Evolutionary conservation across 1,284 basidiomycete species (phyloP).

Genomic region (Phaffia rhodozyma): DNA sequence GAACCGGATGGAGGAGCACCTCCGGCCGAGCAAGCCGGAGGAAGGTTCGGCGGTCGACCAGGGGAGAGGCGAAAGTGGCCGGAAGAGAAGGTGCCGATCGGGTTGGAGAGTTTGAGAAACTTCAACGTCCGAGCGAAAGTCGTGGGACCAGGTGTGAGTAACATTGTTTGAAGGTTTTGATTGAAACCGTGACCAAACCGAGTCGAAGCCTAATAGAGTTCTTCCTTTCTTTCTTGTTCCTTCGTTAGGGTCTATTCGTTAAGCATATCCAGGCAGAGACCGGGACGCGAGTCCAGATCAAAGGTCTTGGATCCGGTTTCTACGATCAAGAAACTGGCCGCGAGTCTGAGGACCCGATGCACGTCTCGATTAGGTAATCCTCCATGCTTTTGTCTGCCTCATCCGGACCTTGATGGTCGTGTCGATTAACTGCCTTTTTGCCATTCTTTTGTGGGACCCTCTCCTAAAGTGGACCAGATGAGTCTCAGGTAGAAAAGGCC

Average conservation of each 20-base stretch:
- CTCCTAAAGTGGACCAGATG: slow-evolving; percentile 63
- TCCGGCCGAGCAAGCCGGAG: slow-evolving; percentile 25
- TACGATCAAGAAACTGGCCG: slow-evolving; percentile 85
- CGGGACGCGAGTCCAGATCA: slow-evolving; percentile 93
- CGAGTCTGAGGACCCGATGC: slow-evolving; percentile 84
- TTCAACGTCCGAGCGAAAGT: slow-evolving; percentile 97
- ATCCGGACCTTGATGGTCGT: slow-evolving; percentile 1
- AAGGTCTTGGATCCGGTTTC: slow-evolving; percentile 88
- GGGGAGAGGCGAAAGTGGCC: slow-evolving; percentile 70
- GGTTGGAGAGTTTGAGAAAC: slow-evolving; percentile 78
- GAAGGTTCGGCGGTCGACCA: slow-evolving; percentile 19
- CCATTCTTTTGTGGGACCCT: not conserved
- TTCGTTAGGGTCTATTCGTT: slow-evolving; percentile 74
- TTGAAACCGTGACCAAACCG: too few relatives aligned
- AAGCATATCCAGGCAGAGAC: slow-evolving; percentile 98
- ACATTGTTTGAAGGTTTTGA: not conserved
- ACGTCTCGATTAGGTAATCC: slow-evolving; percentile 77
- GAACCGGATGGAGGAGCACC: slow-evolving; percentile 3
- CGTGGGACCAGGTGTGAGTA: slow-evolving; percentile 74
- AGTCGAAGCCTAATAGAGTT: not conserved
- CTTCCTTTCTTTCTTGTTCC: slow-evolving; percentile 8
- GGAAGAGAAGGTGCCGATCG: slow-evolving; percentile 80
- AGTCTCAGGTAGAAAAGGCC: slow-evolving; percentile 71
- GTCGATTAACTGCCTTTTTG: slow-evolving; percentile 24
- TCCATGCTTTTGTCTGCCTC: not conserved